Evolutionary conservation across 176 grass and related monocot species (phyloP).

Genomic region (Echinochloa phyllopogon): DNA sequence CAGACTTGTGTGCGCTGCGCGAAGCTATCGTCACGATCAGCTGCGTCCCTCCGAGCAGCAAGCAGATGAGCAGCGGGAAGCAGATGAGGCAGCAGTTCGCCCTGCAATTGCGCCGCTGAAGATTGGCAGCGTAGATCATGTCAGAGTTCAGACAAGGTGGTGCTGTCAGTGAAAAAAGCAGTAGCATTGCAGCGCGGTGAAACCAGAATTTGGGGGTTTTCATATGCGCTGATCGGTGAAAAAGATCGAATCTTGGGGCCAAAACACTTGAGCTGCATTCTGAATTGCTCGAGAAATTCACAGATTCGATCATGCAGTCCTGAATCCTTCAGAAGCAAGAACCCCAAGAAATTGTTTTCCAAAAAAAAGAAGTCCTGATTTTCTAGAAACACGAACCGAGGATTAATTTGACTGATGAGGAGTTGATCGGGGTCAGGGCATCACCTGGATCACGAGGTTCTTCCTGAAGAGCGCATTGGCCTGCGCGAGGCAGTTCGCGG

Average conservation of each 20-base stretch:
- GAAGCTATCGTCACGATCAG: background rate
- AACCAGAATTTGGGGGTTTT: background rate
- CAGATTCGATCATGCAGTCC: background rate
- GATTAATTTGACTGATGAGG: background rate
- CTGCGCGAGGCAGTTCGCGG: slow-evolving; percentile 40
- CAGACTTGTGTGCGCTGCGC: background rate
- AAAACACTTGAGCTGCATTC: background rate
- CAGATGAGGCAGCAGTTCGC: slow-evolving; percentile 49
- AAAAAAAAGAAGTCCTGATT: background rate
- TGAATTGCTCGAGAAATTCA: background rate
- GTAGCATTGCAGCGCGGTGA: background rate
- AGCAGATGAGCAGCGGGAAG: slow-evolving; percentile 48
- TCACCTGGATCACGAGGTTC: slow-evolving; percentile 64
- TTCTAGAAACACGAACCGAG: too few relatives aligned
- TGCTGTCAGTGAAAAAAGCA: background rate
- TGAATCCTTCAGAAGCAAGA: background rate
- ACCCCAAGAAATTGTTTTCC: background rate
- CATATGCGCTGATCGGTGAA: background rate
- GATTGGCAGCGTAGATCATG: background rate
- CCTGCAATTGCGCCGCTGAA: slow-evolving; percentile 43
- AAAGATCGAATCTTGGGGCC: background rate
- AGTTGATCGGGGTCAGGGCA: background rate
- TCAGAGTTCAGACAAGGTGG: background rate
- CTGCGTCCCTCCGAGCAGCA: slow-evolving; percentile 25
- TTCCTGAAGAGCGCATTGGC: slow-evolving; percentile 67